These are phyloP conservation scores for Zarea fungicola DNA, from an alignment of 2,329 filamentous ascomycete species.

Conservation along the genomic window DNA sequence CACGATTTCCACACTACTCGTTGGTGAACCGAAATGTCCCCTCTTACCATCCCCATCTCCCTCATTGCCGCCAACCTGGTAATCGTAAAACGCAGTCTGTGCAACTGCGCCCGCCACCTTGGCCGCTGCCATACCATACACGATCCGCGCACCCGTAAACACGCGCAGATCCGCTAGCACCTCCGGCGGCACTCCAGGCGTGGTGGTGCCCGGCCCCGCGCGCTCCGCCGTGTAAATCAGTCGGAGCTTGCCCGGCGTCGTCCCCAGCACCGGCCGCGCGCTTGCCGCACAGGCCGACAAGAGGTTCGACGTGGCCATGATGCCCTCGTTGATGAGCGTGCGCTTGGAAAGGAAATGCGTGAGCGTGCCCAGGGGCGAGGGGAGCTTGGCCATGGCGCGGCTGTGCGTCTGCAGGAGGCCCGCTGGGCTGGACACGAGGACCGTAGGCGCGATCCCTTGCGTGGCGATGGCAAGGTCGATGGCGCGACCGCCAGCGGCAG, in stretches of 20 bases:
- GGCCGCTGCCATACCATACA: conserved; percentile 79
- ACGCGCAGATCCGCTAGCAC: conserved; percentile 77
- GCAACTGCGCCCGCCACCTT: conserved; percentile 84
- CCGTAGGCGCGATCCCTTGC: conserved; percentile 70
- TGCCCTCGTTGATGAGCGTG: conserved; percentile 62
- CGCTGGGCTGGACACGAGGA: conserved; percentile 72
- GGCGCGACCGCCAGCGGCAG: conserved; percentile 66
- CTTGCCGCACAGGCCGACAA: conserved; percentile 51
- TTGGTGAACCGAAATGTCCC: conserved; percentile 73
- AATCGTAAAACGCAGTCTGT: conserved; percentile 85
- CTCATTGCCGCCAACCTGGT: conserved; percentile 47
- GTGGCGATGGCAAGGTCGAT: conserved; percentile 69
- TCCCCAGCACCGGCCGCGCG: conserved; percentile 54
- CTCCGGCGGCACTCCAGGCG: conserved; percentile 60
- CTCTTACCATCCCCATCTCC: no score
- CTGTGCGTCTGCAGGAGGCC: conserved; percentile 65
- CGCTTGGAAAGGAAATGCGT: conserved; percentile 69
- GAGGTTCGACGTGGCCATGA: conserved; percentile 56
- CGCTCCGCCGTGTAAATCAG: conserved; percentile 76
- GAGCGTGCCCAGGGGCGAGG: conserved; percentile 58
- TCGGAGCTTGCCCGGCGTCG: conserved; percentile 67
- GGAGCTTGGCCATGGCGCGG: conserved; percentile 54
- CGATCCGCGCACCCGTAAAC: conserved; percentile 71
- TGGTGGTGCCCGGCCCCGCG: conserved; percentile 56
- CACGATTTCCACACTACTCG: conserved; percentile 74